These are phyloP conservation scores for Quercus lobata DNA, from an alignment of 331 rosid species.

Conservation along the genomic window DNA sequence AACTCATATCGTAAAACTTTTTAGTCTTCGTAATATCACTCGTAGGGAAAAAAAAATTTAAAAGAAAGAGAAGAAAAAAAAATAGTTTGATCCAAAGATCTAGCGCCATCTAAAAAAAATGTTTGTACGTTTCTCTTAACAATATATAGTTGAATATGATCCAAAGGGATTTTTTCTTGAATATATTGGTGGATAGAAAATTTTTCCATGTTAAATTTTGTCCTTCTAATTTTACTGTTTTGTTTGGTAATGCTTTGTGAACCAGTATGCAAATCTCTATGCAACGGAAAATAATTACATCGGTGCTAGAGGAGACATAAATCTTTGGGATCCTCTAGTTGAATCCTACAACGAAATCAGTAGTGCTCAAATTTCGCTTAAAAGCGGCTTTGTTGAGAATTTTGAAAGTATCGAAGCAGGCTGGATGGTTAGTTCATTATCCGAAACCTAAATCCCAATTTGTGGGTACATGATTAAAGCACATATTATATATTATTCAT, in stretches of 20 bases:
- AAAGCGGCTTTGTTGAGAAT: slow-evolving; percentile 14
- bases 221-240: neutral
- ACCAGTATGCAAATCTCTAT: slow-evolving; percentile 40
- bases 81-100: no score
- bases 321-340: slow-evolving; percentile 57
- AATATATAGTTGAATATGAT: no score
- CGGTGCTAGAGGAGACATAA: slow-evolving; percentile 55
- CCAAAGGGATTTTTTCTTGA: no score
- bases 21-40: no score
- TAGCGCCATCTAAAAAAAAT: no score
- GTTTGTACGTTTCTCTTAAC: no score
- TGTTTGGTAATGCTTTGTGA: neutral
- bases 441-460: no score
- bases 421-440: slow-evolving; percentile 38
- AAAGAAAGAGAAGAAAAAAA: no score
- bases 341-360: slow-evolving; percentile 38
- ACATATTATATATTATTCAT: neutral
- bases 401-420: slow-evolving; percentile 68
- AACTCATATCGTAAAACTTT: no score
- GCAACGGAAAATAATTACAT: slow-evolving; percentile 34
- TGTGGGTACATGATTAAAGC: neutral
- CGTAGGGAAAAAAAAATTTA: no score
- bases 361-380: slow-evolving; percentile 59
- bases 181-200: no score
- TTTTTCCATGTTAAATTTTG: neutral